phyloP scores from a whole-genome alignment of 1,284 basidiomycete genomes.

The Pholiota adiposa region DNA sequence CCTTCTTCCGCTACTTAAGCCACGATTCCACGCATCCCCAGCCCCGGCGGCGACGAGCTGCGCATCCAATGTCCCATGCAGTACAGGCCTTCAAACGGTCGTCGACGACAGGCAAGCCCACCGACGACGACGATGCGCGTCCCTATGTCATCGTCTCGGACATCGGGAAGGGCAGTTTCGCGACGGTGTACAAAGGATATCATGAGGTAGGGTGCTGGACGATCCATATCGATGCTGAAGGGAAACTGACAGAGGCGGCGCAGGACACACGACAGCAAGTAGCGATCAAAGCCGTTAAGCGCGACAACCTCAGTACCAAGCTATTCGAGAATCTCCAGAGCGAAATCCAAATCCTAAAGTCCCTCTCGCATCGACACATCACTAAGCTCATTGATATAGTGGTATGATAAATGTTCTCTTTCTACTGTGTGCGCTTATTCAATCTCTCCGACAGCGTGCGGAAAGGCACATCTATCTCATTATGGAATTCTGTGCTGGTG shows the following conservation, averaged over 20 bases:
- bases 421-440: constrained; percentile 1
- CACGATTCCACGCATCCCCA: not conserved
- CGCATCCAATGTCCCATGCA: constrained; percentile 11
- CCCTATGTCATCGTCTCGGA: constrained; percentile 77
- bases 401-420: constrained; percentile 43
- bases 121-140: constrained; percentile 54
- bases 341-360: constrained; percentile 97
- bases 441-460: constrained; percentile 65
- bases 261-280: constrained; percentile 81
- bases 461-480: constrained; percentile 96
- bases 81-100: constrained; percentile 24
- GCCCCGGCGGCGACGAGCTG: constrained; percentile 3
- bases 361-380: constrained; percentile 91
- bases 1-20: constrained; percentile 1
- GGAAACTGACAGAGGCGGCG: not conserved
- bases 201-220: constrained; percentile 65
- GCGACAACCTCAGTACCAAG: constrained; percentile 88
- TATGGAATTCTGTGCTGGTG: constrained; percentile 97
- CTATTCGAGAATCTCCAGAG: constrained; percentile 96
- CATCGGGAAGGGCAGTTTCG: constrained; percentile 92
- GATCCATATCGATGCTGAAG: not conserved
- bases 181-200: constrained; percentile 94
- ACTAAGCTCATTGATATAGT: constrained; percentile 94
- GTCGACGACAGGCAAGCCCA: constrained; percentile 16
- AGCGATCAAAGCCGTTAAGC: constrained; percentile 95